Percentiles rank a stretch among this genome's conserved stretches.
These are phyloP conservation scores for Leccinum truebloodii DNA, from an alignment of 768 basidiomycete genomes.

Conservation along the genomic window DNA sequence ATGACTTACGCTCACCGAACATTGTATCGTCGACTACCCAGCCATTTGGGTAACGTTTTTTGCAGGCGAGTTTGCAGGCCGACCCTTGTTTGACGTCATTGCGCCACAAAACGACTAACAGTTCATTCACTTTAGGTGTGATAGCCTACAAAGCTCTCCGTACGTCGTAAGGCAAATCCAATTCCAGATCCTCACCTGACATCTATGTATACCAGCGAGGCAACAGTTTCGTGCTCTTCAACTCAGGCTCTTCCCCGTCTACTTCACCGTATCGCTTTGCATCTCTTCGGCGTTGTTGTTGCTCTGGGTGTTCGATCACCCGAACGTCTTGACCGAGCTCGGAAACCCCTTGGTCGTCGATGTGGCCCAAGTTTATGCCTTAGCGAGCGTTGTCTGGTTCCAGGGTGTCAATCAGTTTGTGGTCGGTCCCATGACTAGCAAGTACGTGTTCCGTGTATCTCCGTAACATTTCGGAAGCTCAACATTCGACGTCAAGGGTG, in stretches of 20 bases:
- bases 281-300: constrained; percentile 56
- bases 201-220: constrained; percentile 45
- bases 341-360: constrained; percentile 52
- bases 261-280: constrained; percentile 62
- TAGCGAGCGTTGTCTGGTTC: constrained; percentile 43
- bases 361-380: constrained; percentile 64
- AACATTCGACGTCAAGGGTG: constrained; percentile 43
- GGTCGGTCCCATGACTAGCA: constrained; percentile 72
- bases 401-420: constrained; percentile 67
- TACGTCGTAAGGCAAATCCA: constrained; percentile 31
- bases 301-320: constrained; percentile 60
- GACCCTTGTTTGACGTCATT: neutral
- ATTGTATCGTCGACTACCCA: constrained; percentile 3
- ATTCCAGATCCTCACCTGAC: neutral
- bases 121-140: constrained; percentile 41
- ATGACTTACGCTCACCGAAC: neutral
- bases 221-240: constrained; percentile 75
- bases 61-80: constrained; percentile 41
- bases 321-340: constrained; percentile 50
- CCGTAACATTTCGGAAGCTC: neutral
- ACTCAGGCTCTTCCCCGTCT: constrained; percentile 72
- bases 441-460: constrained; percentile 39
- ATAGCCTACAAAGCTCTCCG: constrained; percentile 63
- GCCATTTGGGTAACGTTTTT: constrained; percentile 69
- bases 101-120: neutral